Evolutionary conservation across 257 asterid species (phyloP), one percentile per base, ranked within the genome.

Genomic region (Agastache rugosa): DNA sequence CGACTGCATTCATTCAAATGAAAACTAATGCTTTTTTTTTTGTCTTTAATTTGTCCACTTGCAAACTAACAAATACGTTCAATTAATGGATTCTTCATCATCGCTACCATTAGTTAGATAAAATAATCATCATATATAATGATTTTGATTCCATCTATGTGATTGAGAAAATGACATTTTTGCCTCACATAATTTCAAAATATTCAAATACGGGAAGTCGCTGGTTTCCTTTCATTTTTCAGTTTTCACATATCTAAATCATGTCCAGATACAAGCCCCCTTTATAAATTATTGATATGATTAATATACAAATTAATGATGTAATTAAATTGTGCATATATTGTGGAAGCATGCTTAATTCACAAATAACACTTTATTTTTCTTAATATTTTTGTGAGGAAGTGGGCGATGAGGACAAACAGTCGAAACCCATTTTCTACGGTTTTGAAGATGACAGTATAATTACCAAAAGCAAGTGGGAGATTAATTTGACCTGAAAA

Each of bases 401-500:
- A 67, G 79, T 75, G 55, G 79, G 23, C 31, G 67, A 11, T 48
- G 63, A 45, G 70, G 79, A 67, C 53, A 67, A 68, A 75, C 69
- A 17, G 51, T 67, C 63, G 19, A 41, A 66, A 7, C 54, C 72
- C 55, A 63, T 62, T 73, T 73, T 48, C 69, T 45, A 19, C 47
- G 51, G 37, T 61, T 54, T 61, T 48, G 29, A 72, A 59, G 45
- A 60, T 48, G 62, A 72, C 61, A 72, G 23, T 29, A 73, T 61
- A 11, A 72, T 72, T 42, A 61, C 48, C 77, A 29, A 47, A 72
- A 45, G 39, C 77, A 72, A 71, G 75, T 23, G 58, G 75, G 58
- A 54, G 41, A 39, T 56, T 42, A 54, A 22, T 67, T 67, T 67
- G 47, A 48, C 58, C 44, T 5, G 16, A 66, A 44, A 66, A 66